A percentile compares a stretch with the other conserved stretches of the same genome.
phyloP scores from a whole-genome alignment of 176 grass and related monocot genomes.

The Rhynchospora tenuis region DNA sequence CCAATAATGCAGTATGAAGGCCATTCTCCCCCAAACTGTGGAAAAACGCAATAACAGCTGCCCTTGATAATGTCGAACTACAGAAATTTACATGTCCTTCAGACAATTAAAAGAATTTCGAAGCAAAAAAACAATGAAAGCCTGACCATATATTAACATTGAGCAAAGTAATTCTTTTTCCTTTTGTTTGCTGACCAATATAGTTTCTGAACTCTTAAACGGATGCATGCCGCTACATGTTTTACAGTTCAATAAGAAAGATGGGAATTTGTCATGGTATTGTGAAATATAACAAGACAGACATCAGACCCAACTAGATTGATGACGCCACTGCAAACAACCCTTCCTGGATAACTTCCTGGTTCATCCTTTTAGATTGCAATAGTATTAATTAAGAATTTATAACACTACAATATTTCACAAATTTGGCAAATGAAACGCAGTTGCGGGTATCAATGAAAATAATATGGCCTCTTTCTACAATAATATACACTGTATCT shows the following conservation, averaged over 20 bases:
- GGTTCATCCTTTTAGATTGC: background rate
- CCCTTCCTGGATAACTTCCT: background rate
- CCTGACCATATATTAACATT: background rate
- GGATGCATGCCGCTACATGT: background rate
- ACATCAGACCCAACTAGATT: no score
- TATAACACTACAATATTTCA: background rate
- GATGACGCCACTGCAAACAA: background rate
- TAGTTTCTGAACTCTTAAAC: background rate
- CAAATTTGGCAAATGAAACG: background rate
- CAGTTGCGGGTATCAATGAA: background rate
- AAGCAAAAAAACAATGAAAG: background rate
- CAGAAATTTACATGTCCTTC: background rate
- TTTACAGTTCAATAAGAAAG: background rate
- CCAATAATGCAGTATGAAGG: constrained; percentile 68
- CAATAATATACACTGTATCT: background rate
- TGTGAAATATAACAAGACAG: no score
- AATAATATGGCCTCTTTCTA: background rate
- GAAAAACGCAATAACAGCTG: constrained; percentile 65
- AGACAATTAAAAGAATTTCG: background rate
- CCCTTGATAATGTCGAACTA: constrained; percentile 58
- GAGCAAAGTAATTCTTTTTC: background rate
- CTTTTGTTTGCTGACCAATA: background rate
- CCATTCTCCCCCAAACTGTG: constrained; percentile 80
- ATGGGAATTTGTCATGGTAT: background rate
- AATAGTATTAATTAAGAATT: background rate